Evolutionary conservation across 1,284 basidiomycete species (phyloP).

Genomic region (Anthracocystis panici-leucophaei): DNA sequence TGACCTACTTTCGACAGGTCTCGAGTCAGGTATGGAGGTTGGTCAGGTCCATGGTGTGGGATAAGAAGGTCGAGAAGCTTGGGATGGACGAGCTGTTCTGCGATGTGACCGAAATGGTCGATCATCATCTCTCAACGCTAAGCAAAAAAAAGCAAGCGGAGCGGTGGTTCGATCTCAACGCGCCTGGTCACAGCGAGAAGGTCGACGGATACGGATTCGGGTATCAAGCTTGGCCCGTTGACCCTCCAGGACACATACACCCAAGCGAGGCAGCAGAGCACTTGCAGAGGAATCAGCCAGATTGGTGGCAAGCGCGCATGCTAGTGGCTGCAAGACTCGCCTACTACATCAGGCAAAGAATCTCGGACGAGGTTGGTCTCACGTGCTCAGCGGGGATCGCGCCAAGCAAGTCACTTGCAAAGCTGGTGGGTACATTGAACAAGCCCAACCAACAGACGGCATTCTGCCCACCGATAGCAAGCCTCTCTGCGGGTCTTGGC

Average conservation of each 20-base stretch:
- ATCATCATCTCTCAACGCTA: constrained; percentile 52
- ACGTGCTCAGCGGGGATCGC: constrained; percentile 70
- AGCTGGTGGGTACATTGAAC: constrained; percentile 66
- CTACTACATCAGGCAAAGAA: constrained; percentile 58
- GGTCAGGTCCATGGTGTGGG: constrained; percentile 62
- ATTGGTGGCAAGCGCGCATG: constrained; percentile 46
- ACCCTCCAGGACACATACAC: constrained; percentile 28
- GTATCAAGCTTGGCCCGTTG: constrained; percentile 47
- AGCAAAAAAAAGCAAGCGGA: not conserved
- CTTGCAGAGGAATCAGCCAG: constrained; percentile 18
- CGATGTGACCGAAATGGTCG: constrained; percentile 69
- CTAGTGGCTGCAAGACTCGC: constrained; percentile 67
- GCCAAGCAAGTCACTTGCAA: constrained; percentile 67
- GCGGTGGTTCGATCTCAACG: constrained; percentile 39
- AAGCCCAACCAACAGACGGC: constrained; percentile 70
- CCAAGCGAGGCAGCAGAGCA: constrained; percentile 22
- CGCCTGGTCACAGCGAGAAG: not conserved
- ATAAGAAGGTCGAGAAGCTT: constrained; percentile 67
- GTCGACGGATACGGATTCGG: constrained; percentile 39
- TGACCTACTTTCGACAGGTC: constrained; percentile 68
- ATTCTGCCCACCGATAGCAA: constrained; percentile 32
- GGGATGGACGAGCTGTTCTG: constrained; percentile 71
- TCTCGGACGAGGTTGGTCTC: constrained; percentile 66
- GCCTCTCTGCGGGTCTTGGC: not conserved
- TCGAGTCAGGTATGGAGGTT: constrained; percentile 63